Conservation (phyloP, 441 rosid species). For the Corymbia calophylla region DNA sequence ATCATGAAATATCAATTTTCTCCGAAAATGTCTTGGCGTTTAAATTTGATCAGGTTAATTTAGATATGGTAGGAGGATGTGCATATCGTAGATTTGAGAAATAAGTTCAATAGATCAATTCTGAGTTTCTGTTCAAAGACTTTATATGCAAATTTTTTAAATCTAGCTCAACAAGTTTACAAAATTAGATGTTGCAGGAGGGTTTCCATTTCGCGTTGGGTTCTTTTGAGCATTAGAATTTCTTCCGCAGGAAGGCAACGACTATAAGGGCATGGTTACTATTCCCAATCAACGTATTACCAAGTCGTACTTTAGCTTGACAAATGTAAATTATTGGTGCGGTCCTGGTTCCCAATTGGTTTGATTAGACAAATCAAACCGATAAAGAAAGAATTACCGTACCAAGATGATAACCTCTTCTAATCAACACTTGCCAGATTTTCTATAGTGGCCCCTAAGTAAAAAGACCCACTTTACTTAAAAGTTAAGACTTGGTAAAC, state of each 20-base stretch:
- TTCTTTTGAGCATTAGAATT: not conserved
- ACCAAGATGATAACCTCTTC: not conserved
- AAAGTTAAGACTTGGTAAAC: not conserved
- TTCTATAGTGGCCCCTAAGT: not conserved
- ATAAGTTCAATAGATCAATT: not conserved
- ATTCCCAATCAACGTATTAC: rapidly evolving
- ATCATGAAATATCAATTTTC: not conserved
- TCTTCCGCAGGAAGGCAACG: not conserved
- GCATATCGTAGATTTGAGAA: not conserved
- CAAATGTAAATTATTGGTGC: rapidly evolving
- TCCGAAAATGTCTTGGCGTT: not conserved
- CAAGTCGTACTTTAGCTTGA: not conserved
- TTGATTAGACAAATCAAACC: not conserved
- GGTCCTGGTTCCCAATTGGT: rapidly evolving
- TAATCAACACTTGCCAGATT: not conserved
- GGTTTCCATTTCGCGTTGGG: not conserved
- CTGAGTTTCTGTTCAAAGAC: rapidly evolving
- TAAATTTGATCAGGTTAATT: not conserved
- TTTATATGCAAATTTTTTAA: not conserved
- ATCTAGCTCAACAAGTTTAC: rapidly evolving
- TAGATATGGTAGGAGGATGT: not conserved
- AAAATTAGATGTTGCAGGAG: not conserved
- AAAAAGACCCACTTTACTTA: not conserved
- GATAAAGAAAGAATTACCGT: not conserved
- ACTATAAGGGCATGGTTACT: not conserved